Conservation (phyloP, 495 filamentous ascomycete genomes). For the Bathelium albidoporum region DNA sequence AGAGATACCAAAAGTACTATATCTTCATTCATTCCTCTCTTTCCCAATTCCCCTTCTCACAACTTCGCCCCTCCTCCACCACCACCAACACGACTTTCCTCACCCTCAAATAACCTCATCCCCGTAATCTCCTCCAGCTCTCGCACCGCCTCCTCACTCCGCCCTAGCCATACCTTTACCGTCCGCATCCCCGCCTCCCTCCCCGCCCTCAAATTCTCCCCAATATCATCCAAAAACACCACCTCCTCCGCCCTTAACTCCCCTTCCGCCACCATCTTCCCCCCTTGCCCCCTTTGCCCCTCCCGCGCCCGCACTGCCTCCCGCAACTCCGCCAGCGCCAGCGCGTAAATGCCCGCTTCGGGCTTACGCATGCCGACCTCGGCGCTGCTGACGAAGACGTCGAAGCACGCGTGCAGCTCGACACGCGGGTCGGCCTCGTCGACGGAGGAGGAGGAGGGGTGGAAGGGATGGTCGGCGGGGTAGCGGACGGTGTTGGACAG, state of each 20-base stretch:
- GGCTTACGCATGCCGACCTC: constrained; percentile 87
- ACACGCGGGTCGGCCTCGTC: not conserved
- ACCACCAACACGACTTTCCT: not conserved
- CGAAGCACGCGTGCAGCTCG: constrained; percentile 18
- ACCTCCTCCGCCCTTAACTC: constrained; percentile 53
- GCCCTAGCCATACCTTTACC: constrained; percentile 72
- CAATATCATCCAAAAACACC: constrained; percentile 92
- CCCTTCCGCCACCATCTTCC: constrained; percentile 19
- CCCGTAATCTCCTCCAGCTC: constrained; percentile 55
- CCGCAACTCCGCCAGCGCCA: constrained; percentile 56
- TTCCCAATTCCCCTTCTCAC: not conserved
- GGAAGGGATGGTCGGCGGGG: constrained; percentile 36
- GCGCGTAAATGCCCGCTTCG: constrained; percentile 66
- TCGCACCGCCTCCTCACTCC: constrained; percentile 61
- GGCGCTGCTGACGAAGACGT: constrained; percentile 53
- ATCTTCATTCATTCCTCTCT: not conserved
- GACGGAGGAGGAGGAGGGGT: too few relatives aligned
- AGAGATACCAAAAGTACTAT: not conserved
- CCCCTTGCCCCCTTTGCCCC: constrained; percentile 22
- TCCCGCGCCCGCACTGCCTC: constrained; percentile 46
- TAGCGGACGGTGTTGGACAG: constrained; percentile 83
- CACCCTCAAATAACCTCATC: constrained; percentile 42
- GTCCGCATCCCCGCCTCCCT: constrained; percentile 67
- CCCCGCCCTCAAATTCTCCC: constrained; percentile 77
- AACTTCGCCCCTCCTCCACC: constrained; percentile 9